Base-by-base conservation (phyloP, 495 filamentous ascomycete species). In the Talaromyces borbonicus region DNA sequence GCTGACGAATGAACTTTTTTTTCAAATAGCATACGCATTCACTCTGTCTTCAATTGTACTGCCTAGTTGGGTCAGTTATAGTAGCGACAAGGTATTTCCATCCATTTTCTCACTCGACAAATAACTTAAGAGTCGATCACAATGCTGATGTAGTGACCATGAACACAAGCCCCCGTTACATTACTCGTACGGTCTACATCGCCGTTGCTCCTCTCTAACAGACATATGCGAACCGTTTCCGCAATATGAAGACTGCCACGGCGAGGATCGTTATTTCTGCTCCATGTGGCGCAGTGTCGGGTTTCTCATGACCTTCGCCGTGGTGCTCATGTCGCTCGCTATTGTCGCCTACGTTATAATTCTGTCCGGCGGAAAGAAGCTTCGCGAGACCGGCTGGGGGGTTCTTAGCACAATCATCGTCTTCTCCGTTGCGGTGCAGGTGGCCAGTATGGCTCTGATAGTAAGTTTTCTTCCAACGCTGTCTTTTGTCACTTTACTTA, bases 261-360 rank as follows among this genome's bases (percentile, higher is more conserved):
- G 76, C 53, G 68, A 71, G 38, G 75, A 85, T 56, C 74, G 79
- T 23, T 78, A 80, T 62, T 95, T 97, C 71, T 95, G 90, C 66
- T 83, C 78, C 50, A 84, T 93, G 77, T 97, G 90, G 90, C 77
- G 85, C 25, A 82, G 80, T 32, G 79, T 87, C 46, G 88, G 84
- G 8, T 95, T 94, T 60, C 65, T 94, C 43, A 87, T 94, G 78
- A 83, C 75, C 43, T 84, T 95, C 51, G 76, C 84, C 19, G 72
- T 86, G 26, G 77, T 94, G 29, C 51, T 89, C 23, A 79, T 95
- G 65, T 73, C 85, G 14, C 83, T 83, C 43, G 79, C 77, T 33
- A 57, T 93, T 12, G 79, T 93, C 9, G 73, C 81, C 2, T 93
- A 85, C 60, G 53, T 83, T 35, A 73, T 87, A 16, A 77, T 93